These are phyloP conservation scores for Wickerhamomyces bisporus DNA, from an alignment of 805 yeast genomes.

Conservation along the genomic window DNA sequence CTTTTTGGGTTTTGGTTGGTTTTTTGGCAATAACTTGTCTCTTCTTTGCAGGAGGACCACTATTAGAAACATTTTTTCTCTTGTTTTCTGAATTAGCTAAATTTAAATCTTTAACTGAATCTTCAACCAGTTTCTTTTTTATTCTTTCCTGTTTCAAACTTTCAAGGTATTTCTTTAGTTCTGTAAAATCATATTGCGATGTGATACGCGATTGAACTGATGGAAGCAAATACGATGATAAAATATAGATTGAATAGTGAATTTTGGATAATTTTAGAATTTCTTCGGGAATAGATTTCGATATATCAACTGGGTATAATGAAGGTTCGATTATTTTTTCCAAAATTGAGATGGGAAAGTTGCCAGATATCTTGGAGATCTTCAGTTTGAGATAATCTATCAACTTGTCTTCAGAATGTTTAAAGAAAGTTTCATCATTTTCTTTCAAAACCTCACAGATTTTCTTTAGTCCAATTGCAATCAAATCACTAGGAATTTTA, in stretches of 20 bases:
- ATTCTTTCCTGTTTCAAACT: conserved; percentile 14
- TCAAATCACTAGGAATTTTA: conserved; percentile 12
- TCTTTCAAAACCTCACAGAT: conserved; percentile 38
- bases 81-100: conserved; percentile 15
- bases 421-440: conserved; percentile 40
- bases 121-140: conserved; percentile 27
- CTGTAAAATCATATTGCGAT: conserved; percentile 27
- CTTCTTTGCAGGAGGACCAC: conserved; percentile 19
- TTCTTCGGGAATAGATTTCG: conserved; percentile 28
- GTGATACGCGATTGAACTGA: conserved; percentile 18
- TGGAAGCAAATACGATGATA: conserved; percentile 39
- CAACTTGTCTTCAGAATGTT: conserved; percentile 36
- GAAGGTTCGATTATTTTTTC: conserved; percentile 20
- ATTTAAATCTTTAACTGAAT: conserved; percentile 26
- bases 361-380: conserved; percentile 28
- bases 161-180: conserved; percentile 25
- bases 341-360: conserved; percentile 35
- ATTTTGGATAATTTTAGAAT: conserved; percentile 32
- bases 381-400: conserved; percentile 33
- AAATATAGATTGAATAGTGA: conserved; percentile 40
- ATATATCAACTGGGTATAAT: conserved; percentile 25
- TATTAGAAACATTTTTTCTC: conserved; percentile 14
- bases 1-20: conserved; percentile 49
- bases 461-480: conserved; percentile 19
- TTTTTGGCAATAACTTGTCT: conserved; percentile 27